phyloP scores from a whole-genome alignment of 768 basidiomycete species.

The Butyriboletus loyo region DNA sequence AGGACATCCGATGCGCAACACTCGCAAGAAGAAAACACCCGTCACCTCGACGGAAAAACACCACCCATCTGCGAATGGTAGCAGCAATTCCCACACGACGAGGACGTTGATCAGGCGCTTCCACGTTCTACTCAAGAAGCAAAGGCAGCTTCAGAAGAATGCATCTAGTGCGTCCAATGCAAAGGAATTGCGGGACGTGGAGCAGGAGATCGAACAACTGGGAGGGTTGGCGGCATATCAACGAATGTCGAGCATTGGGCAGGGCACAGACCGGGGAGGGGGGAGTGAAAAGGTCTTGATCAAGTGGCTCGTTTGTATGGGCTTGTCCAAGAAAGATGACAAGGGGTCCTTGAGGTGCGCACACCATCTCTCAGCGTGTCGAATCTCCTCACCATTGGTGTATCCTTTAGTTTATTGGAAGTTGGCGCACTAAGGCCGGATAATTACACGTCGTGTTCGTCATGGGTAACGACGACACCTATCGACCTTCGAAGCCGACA shows the following conservation, averaged over 20 bases:
- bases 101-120: constrained; percentile 75
- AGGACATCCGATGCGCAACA: constrained; percentile 37
- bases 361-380: constrained; percentile 1
- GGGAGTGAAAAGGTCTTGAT: constrained; percentile 83
- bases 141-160: constrained; percentile 47
- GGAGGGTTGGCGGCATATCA: constrained; percentile 84
- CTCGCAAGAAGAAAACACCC: constrained; percentile 44
- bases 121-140: constrained; percentile 75
- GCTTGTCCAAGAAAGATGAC: constrained; percentile 28
- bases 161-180: constrained; percentile 13
- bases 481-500: constrained; percentile 87
- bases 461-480: constrained; percentile 72
- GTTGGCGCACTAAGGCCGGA: constrained; percentile 85
- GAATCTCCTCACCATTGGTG: background rate
- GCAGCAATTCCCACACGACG: constrained; percentile 57
- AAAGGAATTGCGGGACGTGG: constrained; percentile 48
- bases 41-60: constrained; percentile 33
- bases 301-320: constrained; percentile 64
- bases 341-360: constrained; percentile 33
- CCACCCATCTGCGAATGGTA: constrained; percentile 15
- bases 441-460: constrained; percentile 63
- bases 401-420: constrained; percentile 65
- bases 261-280: constrained; percentile 78
- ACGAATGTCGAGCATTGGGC: constrained; percentile 77
- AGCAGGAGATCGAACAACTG: constrained; percentile 58